phyloP scores from a whole-genome alignment of 2,329 filamentous ascomycete genomes.

The Colletotrichum sp. region DNA sequence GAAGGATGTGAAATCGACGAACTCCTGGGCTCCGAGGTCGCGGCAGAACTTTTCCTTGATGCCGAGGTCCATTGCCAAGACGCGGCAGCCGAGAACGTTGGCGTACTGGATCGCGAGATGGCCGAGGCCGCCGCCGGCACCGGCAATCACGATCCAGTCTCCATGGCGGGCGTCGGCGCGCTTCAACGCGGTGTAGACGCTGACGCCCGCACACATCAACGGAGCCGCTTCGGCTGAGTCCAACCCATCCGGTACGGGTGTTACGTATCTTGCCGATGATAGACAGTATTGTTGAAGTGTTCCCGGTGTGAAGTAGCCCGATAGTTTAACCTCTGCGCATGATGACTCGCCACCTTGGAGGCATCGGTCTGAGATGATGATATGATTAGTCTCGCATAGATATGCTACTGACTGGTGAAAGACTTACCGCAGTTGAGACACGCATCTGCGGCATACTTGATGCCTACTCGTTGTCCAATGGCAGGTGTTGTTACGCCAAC shows the following conservation, averaged over 20 bases:
- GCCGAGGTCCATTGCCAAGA: slow-evolving; percentile 32
- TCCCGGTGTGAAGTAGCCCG: slow-evolving; percentile 29
- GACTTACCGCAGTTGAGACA: slow-evolving; percentile 25
- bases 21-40: slow-evolving; percentile 29
- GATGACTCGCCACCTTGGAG: slow-evolving; percentile 26
- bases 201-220: slow-evolving; percentile 72
- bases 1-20: slow-evolving; percentile 28
- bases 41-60: slow-evolving; percentile 27
- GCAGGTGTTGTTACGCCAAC: slow-evolving; percentile 16
- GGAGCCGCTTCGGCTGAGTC: slow-evolving; percentile 51
- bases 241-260: slow-evolving; percentile 43
- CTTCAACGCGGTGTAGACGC: slow-evolving; percentile 63
- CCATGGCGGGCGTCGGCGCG: slow-evolving; percentile 23
- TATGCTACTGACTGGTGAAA: rapidly evolving
- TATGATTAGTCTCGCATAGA: neutral
- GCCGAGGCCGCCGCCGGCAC: slow-evolving; percentile 35
- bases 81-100: slow-evolving; percentile 30
- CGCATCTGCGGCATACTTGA: slow-evolving; percentile 27
- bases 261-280: slow-evolving; percentile 42
- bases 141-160: slow-evolving; percentile 31
- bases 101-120: slow-evolving; percentile 34
- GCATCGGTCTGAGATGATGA: slow-evolving; percentile 19
- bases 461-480: slow-evolving; percentile 23
- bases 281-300: slow-evolving; percentile 29
- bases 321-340: slow-evolving; percentile 25